phyloP scores from a whole-genome alignment of 1,139 yeast species.

The Keqinozyma sinolaborantium region DNA sequence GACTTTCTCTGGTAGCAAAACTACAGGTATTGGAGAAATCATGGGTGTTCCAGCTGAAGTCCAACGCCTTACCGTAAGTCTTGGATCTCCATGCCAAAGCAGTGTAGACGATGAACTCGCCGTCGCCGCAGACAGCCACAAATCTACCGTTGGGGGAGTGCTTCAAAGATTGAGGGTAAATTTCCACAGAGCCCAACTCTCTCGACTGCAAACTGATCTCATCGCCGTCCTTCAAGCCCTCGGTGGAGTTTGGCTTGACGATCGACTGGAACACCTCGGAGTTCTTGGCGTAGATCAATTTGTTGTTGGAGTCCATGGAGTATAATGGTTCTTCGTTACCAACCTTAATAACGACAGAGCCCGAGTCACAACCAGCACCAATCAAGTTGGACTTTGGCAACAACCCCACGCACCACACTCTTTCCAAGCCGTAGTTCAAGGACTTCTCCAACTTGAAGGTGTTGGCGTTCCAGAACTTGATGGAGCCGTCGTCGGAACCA shows the following conservation, averaged over 20 bases:
- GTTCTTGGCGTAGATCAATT: slow-evolving; percentile 86
- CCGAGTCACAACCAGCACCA: slow-evolving; percentile 94
- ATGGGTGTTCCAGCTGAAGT: slow-evolving; percentile 88
- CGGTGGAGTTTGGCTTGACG: slow-evolving; percentile 64
- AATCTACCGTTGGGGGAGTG: slow-evolving; percentile 98
- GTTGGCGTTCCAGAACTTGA: slow-evolving; percentile 76
- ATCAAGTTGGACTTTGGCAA: slow-evolving; percentile 75
- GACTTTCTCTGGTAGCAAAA: slow-evolving; percentile 78
- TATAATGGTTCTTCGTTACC: slow-evolving; percentile 94
- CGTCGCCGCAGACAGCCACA: slow-evolving; percentile 97
- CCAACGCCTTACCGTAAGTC: slow-evolving; percentile 85
- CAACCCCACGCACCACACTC: slow-evolving; percentile 93
- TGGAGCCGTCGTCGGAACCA: slow-evolving; percentile 80
- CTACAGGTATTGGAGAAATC: slow-evolving; percentile 67
- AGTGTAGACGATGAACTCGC: slow-evolving; percentile 93
- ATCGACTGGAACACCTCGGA: slow-evolving; percentile 85
- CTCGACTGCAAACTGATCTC: slow-evolving; percentile 69
- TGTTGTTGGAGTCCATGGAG: slow-evolving; percentile 91
- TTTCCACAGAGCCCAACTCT: slow-evolving; percentile 89
- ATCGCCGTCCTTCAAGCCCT: slow-evolving; percentile 78
- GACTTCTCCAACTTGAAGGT: slow-evolving; percentile 88
- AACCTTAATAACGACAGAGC: slow-evolving; percentile 78
- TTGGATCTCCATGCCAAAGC: slow-evolving; percentile 98
- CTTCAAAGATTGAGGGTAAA: slow-evolving; percentile 79
- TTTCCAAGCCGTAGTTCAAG: slow-evolving; percentile 83